Evolutionary conservation across 1,139 yeast species (phyloP).

Genomic region (Ogataea hybrid): DNA sequence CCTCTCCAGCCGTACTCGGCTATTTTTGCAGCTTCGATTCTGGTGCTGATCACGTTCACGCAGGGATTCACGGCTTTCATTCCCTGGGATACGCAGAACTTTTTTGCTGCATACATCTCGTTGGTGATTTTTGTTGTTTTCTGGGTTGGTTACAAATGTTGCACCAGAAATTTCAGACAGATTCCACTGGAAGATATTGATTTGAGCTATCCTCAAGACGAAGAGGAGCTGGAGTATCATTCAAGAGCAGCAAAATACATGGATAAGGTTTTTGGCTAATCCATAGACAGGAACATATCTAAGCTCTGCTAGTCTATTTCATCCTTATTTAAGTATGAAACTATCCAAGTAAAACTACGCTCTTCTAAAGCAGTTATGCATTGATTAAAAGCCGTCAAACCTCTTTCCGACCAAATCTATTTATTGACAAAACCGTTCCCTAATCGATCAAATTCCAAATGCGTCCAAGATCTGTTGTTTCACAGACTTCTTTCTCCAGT

Average conservation of each 20-base stretch:
- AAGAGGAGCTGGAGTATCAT: conserved; percentile 20
- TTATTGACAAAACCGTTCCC: too few species aligned
- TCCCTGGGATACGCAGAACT: conserved; percentile 49
- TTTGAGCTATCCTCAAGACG: conserved; percentile 30
- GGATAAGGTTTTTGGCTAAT: conserved; percentile 1
- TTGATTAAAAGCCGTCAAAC: too few species aligned
- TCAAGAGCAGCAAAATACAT: not conserved
- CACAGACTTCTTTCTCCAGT: not conserved
- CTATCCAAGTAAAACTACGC: too few species aligned
- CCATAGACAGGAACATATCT: too few species aligned
- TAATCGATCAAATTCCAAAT: not conserved
- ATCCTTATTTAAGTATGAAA: too few species aligned
- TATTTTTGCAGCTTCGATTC: conserved; percentile 49
- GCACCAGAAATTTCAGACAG: conserved; percentile 39
- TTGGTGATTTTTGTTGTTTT: conserved; percentile 52
- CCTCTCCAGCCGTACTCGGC: conserved; percentile 61
- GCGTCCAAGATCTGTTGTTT: not conserved
- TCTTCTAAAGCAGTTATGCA: too few species aligned
- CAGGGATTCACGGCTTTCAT: conserved; percentile 72
- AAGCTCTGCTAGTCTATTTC: too few species aligned
- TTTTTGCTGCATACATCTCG: conserved; percentile 68
- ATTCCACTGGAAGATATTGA: conserved; percentile 48
- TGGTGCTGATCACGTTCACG: conserved; percentile 56
- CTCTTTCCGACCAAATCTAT: too few species aligned
- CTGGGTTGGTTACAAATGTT: conserved; percentile 46